phyloP scores from a whole-genome alignment of 352 stramenopile species.

The Phytophthora fragariae region DNA sequence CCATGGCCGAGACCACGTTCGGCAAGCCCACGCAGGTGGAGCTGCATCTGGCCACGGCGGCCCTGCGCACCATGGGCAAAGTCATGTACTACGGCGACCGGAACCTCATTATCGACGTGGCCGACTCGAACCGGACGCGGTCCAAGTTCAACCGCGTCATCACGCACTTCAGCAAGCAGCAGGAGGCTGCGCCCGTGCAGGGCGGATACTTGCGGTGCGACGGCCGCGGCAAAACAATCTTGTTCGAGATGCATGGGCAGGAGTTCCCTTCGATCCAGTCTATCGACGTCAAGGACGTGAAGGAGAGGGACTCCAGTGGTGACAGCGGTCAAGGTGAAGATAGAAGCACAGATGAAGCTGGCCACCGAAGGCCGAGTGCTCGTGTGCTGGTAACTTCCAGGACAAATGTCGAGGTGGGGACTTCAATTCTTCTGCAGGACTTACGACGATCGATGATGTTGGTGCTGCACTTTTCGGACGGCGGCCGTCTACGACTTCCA shows the following conservation, averaged over 20 bases:
- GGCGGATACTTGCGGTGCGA: constrained; percentile 81
- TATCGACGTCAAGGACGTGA: constrained; percentile 56
- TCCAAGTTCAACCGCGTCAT: constrained; percentile 89
- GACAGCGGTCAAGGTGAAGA: constrained; percentile 20
- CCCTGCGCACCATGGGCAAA: constrained; percentile 64
- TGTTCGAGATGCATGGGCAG: constrained; percentile 76
- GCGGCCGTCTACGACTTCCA: constrained; percentile 53
- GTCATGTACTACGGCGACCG: constrained; percentile 84
- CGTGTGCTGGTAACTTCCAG: constrained; percentile 31
- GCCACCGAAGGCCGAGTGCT: constrained; percentile 4
- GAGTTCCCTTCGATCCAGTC: constrained; percentile 58
- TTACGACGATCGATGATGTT: constrained; percentile 58
- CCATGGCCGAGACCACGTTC: constrained; percentile 74
- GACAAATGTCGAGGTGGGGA: constrained; percentile 46
- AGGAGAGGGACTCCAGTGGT: constrained; percentile 2
- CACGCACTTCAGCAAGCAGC: constrained; percentile 78
- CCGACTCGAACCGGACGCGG: constrained; percentile 80
- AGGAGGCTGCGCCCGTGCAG: constrained; percentile 59
- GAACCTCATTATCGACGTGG: constrained; percentile 84
- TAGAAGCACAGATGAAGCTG: constrained; percentile 12
- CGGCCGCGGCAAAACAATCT: constrained; percentile 72
- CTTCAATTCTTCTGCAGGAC: constrained; percentile 49
- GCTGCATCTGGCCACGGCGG: constrained; percentile 54
- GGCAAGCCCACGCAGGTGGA: constrained; percentile 66
- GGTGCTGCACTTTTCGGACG: constrained; percentile 68